Evolutionary conservation across 805 yeast genomes (phyloP), one percentile per base, ranked within the genome.

Genomic region (Cyberlindnera meyerae): DNA sequence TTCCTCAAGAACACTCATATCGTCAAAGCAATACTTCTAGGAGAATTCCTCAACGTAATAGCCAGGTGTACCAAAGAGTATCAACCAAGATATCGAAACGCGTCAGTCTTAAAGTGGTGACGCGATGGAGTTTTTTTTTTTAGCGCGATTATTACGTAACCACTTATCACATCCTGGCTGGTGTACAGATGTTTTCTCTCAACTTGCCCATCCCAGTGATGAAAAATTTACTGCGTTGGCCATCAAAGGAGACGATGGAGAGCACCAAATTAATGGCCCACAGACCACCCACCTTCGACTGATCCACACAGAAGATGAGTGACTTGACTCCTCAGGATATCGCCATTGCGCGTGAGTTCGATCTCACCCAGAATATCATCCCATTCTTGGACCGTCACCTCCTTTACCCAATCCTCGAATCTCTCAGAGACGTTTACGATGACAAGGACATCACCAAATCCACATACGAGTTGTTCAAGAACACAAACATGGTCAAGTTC

Each of bases 371-470:
- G 34, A 69, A 71, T 55, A 57, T 79, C 43, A 61, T 73, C 43
- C 76, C 76, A 29, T 79, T 75, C 50, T 58, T 79, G 49, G 86
- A 79, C 59, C 68, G 82, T 43, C 82, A 77, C 49, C 59, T 79
- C 54, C 62, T 71, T 39, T 74, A 70, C 44, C 76, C 77, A 30
- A 56, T 77, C 47, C 55, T 75, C 21, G 76, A 71, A 52, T 68
- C 67, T 30, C 61, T 70, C 34, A 63, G 66, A 22, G 62, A 63
- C 40, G 55, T 73, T 24, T 70, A 73, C 51, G 70, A 67, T 41
- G 69, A 63, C 35, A 52, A 60, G 39, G 66, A 63, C 41, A 61
- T 77, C 37, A 62, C 69, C 35, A 57, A 65, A 46, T 60, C 73
- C 44, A 72, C 72, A 46, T 73, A 65, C 45, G 73, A 75, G 43